phyloP scores from a whole-genome alignment of 768 basidiomycete species.

The Amanita jacksonii region DNA sequence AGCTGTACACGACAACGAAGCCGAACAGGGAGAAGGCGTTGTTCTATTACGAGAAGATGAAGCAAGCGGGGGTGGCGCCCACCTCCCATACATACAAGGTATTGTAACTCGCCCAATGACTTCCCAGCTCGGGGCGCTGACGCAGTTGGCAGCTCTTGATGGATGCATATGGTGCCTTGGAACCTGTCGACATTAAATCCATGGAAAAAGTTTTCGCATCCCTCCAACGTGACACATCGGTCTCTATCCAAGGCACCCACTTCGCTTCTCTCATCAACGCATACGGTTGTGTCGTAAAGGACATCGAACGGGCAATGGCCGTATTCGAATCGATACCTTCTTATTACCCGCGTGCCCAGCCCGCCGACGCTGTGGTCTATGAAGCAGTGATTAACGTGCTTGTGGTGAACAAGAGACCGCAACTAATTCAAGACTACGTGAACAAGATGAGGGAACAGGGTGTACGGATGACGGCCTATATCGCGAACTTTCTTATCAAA shows the following conservation, averaged over 20 bases:
- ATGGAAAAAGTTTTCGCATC: slow-evolving; percentile 65
- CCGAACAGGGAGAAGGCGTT: slow-evolving; percentile 74
- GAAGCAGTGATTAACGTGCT: slow-evolving; percentile 87
- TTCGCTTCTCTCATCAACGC: slow-evolving; percentile 85
- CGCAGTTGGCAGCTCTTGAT: slow-evolving; percentile 55
- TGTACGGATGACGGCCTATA: slow-evolving; percentile 91
- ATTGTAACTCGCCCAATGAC: background rate
- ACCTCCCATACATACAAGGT: slow-evolving; percentile 95
- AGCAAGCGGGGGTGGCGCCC: slow-evolving; percentile 51
- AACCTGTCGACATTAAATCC: slow-evolving; percentile 63
- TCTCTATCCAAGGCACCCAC: slow-evolving; percentile 36
- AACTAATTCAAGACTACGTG: slow-evolving; percentile 65
- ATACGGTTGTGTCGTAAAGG: slow-evolving; percentile 69
- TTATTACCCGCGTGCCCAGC: slow-evolving; percentile 33
- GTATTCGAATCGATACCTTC: slow-evolving; percentile 68
- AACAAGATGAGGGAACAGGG: slow-evolving; percentile 48
- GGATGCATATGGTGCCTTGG: slow-evolving; percentile 80
- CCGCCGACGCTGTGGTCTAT: slow-evolving; percentile 79
- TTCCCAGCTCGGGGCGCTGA: slow-evolving; percentile 8
- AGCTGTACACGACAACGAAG: slow-evolving; percentile 85
- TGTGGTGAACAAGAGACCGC: slow-evolving; percentile 66
- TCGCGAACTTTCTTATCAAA: slow-evolving; percentile 79
- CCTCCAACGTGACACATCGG: slow-evolving; percentile 37
- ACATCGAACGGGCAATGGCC: slow-evolving; percentile 66
- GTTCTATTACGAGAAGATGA: slow-evolving; percentile 63